Base-by-base conservation (phyloP, 306 rosid species). In the Inga leiocalycina region DNA sequence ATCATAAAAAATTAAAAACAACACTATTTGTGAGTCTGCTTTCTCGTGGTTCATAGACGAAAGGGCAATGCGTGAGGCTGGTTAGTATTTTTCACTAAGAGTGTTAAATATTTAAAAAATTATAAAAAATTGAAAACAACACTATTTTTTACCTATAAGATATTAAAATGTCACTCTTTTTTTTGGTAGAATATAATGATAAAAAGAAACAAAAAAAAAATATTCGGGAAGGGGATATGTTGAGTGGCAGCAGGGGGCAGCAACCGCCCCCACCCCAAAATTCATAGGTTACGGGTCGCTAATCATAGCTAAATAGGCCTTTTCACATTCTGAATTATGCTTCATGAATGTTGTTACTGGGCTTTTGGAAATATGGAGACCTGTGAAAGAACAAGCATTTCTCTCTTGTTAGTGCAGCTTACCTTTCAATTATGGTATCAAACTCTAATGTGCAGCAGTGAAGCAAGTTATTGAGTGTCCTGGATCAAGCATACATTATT, bases 401-500 rank as follows among this genome's bases (percentile, higher is more conserved):
- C 39, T 4, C 49, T 62, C n/a, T 46, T 71, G 73, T 71, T 54
- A 10, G 37, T 13, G 52, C 83, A 61, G 20, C 81, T 71, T 69
- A 80, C 49, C 39, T 74, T 77, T 64, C 78, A 74, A 67, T 84
- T 45, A 22, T 56, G 84, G 77, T 39, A 75, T 85, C 71, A 65
- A 32, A 39, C 56, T 84, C 57, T 84, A 95, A 98, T 92, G 97
- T 79, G 95, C 95, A 79, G 94, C 90, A 22, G 85, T 91, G 70
- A 91, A 93, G 86, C 98, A 95, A 87, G 98, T 97, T 46, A 89
- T 92, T 79, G 98, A 95, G 64, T 37, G 54, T 20, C 34, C 34
- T 13, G 24, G 51, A 20, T 90, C 98, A 77, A 93, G 94, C 86
- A 88, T 93, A 84, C 84, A 88, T 93, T 80, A 84, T 67, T 87